Evolutionary conservation across 495 filamentous ascomycete genomes (phyloP).

Genomic region (Letharia lupina): DNA sequence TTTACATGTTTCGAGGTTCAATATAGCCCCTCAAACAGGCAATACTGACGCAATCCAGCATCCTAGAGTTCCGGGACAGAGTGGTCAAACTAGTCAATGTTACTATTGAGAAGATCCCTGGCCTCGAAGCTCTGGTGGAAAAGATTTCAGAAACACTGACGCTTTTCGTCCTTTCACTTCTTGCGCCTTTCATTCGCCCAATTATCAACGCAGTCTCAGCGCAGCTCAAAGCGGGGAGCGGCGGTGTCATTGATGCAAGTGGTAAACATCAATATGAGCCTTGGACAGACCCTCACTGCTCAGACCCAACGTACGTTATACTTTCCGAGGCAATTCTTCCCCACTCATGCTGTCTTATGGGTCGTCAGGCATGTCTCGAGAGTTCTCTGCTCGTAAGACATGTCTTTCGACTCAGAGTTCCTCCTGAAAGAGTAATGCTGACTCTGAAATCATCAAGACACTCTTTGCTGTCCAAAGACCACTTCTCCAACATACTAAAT

Average conservation of each 20-base stretch:
- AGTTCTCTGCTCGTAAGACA: no score
- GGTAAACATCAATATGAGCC: constrained; percentile 82
- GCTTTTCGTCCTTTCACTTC: constrained; percentile 76
- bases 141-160: constrained; percentile 88
- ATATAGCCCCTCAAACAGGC: not conserved
- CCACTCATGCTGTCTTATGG: no score
- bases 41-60: constrained; percentile 28
- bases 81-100: constrained; percentile 75
- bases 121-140: constrained; percentile 75
- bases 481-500: constrained; percentile 91
- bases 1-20: not conserved
- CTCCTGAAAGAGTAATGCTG: no score
- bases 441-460: constrained; percentile 25
- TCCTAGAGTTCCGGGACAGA: constrained; percentile 86
- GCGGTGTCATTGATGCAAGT: constrained; percentile 67
- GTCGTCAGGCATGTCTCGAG: no score
- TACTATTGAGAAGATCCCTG: constrained; percentile 86
- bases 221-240: constrained; percentile 73
- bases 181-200: constrained; percentile 83
- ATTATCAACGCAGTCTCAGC: constrained; percentile 82
- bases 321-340: no score
- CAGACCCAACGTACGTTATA: constrained; percentile 59
- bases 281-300: constrained; percentile 78
- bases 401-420: no score
- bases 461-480: constrained; percentile 55